These are phyloP conservation scores for Xylaria sp. DNA, from an alignment of 2,329 filamentous ascomycete species.

Conservation along the genomic window DNA sequence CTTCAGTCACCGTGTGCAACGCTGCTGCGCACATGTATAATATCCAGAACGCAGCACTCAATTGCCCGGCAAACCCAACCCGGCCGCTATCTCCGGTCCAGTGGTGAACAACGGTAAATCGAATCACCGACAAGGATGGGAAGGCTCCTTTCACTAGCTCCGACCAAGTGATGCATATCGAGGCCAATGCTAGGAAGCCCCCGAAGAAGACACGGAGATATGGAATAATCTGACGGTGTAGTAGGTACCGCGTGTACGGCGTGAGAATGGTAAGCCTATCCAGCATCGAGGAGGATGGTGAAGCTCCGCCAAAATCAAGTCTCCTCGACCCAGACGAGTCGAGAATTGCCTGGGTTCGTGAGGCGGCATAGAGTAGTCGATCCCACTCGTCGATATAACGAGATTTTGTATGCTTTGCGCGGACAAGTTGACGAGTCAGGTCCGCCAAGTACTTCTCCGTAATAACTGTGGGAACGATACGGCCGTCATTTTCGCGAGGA, in stretches of 20 bases:
- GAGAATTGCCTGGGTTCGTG: slow-evolving; percentile 80
- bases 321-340: slow-evolving; percentile 84
- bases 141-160: slow-evolving; percentile 88
- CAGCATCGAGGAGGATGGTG: slow-evolving; percentile 64
- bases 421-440: slow-evolving; percentile 81
- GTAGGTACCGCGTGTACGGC: slow-evolving; percentile 82
- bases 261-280: slow-evolving; percentile 72
- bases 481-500: slow-evolving; percentile 55
- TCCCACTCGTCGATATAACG: slow-evolving; percentile 90
- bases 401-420: slow-evolving; percentile 83
- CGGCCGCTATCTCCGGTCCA: slow-evolving; percentile 75
- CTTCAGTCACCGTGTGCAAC: slow-evolving; percentile 86
- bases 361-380: slow-evolving; percentile 76
- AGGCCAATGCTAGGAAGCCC: slow-evolving; percentile 76
- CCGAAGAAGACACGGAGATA: slow-evolving; percentile 72
- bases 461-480: slow-evolving; percentile 78
- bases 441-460: slow-evolving; percentile 95
- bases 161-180: slow-evolving; percentile 88
- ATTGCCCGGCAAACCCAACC: slow-evolving; percentile 86
- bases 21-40: slow-evolving; percentile 96
- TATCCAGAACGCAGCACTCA: slow-evolving; percentile 87
- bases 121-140: slow-evolving; percentile 77
- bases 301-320: slow-evolving; percentile 75
- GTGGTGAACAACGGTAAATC: slow-evolving; percentile 77
- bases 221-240: slow-evolving; percentile 79